Evolutionary conservation across 2,329 filamentous ascomycete genomes (phyloP), one percentile per base, ranked within the genome.

Genomic region (Cryphonectria nitschkei): DNA sequence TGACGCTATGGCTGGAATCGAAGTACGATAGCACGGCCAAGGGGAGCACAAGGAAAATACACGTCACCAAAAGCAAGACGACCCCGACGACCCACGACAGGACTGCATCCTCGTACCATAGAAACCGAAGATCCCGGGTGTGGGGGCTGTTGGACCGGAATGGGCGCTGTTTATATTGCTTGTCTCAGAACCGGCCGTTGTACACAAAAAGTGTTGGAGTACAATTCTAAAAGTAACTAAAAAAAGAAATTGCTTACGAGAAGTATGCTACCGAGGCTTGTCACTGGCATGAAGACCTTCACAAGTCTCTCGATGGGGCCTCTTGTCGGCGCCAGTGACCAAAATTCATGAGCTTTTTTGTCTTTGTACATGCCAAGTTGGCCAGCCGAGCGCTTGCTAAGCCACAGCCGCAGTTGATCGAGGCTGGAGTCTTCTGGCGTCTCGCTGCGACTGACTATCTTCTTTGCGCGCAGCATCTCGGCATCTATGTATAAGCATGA

Each of bases 1-100:
- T 58, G 8, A 39, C 22, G 4, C 1, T 14, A 9, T 26, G 65
- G 7, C 60, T 39, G 4, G 65, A 56, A 14, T 70, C 64, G 22
- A 56, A 70, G 13, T 70, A 70, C 2, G 37, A 41, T n/a, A 70
- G 69, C n/a, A 70, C 34, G 3, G 69, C 65, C 22, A 68, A 29
- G 34, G 65, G 65, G 26, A 70, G 9, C 2, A 68, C 34, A 22
- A 70, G 65, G 29, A 70, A 68, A 13, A 68, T 13, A 41, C 64
- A 70, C 3, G 68, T 58, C 2, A 29, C 69, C 8, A 68, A 29
- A 5, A 56, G 46, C 5, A 70, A 37, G 22, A 70, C 6, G 7
- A 26, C 39, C 9, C 69, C 58, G 13, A 50, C 46, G 8, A 70
- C 22, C 46, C 46, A 52, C 22, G 50, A 68, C 6, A 70, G 34